Evolutionary conservation across 768 basidiomycete genomes (phyloP), one percentile per base, ranked within the genome.

Genomic region (Mrakia hoshinonis): DNA sequence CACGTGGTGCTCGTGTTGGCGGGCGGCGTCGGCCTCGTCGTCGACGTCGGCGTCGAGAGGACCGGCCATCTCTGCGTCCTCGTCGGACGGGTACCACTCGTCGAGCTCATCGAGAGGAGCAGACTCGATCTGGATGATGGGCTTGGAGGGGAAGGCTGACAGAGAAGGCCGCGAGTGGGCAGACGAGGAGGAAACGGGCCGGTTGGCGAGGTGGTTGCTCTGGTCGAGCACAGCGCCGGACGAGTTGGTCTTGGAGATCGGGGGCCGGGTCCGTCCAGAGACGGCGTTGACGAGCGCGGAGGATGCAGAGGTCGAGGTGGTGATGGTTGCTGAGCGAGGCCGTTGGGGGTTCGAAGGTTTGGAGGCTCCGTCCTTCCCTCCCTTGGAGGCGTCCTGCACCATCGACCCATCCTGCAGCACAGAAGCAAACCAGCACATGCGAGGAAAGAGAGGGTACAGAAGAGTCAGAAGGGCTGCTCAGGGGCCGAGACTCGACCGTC

Each of bases 21-120:
- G 58, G 22, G 31, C 31, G 36, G 72, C 61, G 47, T 68, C 70
- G 6, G 68, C 71, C 51, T 75, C 73, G 54, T 47, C 62, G 68
- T 72, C 69, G 34, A 52, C 69, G 68, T 74, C 75, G 71, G 70
- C 49, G 18, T 63, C 61, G 31, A 63, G 51, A 31, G 36, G 60
- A 15, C 39, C 62, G 46, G 55, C 38, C 52, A 48, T 46, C 34
- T 62, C 61, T 7, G 46, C 39, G 34, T 36, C 58, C 34, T 69
- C 68, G 43, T 61, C 68, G 46, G 51, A 66, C n/a, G 65, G 51
- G 51, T 34, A 48, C 12, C 46, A 46, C 49, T 63, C 69, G 36
- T 70, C 69, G 47, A 49, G 47, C 31, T 72, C 70, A 58, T 67
- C 65, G 18, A 72, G 29, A 7, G 55, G 51, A 22, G 58, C 66